A percentile compares a stretch with the other conserved stretches of the same genome.
phyloP scores from a whole-genome alignment of 2,329 filamentous ascomycete species.

The Nemania sp. region DNA sequence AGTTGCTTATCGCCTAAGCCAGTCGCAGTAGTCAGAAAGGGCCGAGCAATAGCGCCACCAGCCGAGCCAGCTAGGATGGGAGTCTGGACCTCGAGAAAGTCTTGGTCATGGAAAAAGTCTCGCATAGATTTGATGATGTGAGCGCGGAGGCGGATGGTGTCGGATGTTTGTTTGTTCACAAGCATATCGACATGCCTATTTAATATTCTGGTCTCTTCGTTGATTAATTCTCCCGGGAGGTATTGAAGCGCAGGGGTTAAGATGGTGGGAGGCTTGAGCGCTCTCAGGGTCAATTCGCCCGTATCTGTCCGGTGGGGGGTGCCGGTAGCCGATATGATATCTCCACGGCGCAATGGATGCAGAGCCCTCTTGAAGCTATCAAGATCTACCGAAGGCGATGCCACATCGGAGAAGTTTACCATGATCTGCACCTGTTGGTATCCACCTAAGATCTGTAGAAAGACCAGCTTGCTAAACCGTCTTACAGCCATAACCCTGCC shows the following conservation, averaged over 20 bases:
- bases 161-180: conserved; percentile 68
- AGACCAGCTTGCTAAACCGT: conserved; percentile 72
- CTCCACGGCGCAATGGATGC: conserved; percentile 74
- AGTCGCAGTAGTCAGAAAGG: conserved; percentile 80
- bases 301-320: conserved; percentile 68
- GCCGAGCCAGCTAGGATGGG: conserved; percentile 83
- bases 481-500: conserved; percentile 40
- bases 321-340: conserved; percentile 71
- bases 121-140: conserved; percentile 75
- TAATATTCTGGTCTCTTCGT: conserved; percentile 73
- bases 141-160: conserved; percentile 75
- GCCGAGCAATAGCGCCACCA: conserved; percentile 84
- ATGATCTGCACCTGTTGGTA: conserved; percentile 76
- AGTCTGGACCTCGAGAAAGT: conserved; percentile 87
- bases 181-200: conserved; percentile 87
- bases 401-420: conserved; percentile 64
- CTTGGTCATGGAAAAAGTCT: conserved; percentile 69
- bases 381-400: conserved; percentile 43
- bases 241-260: conserved; percentile 80
- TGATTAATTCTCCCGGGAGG: conserved; percentile 71
- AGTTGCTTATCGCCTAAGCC: conserved; percentile 75
- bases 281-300: conserved; percentile 78
- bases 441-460: conserved; percentile 79
- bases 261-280: conserved; percentile 68
- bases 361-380: conserved; percentile 63